A percentile compares a stretch with the other conserved stretches of the same genome.
These are phyloP conservation scores for Retiboletus flavoniger DNA, from an alignment of 1,284 basidiomycete genomes.

Conservation along the genomic window DNA sequence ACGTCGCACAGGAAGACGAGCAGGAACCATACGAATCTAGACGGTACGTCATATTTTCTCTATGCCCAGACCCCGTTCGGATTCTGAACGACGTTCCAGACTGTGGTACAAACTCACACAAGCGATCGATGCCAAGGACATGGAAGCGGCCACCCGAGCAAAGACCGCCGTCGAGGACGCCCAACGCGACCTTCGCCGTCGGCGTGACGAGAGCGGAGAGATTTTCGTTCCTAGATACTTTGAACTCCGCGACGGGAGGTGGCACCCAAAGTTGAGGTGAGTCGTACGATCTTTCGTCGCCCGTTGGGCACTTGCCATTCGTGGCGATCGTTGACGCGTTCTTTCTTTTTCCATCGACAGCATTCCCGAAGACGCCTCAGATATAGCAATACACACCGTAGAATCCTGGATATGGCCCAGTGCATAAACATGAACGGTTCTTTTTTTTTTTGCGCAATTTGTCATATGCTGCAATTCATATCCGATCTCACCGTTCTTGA, in stretches of 20 bases:
- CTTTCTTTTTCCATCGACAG: slow-evolving; percentile 39
- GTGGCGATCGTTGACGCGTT: neutral
- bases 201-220: slow-evolving; percentile 74
- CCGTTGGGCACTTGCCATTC: neutral
- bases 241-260: slow-evolving; percentile 70
- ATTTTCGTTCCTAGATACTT: slow-evolving; percentile 79
- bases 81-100: slow-evolving; percentile 36
- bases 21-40: slow-evolving; percentile 92
- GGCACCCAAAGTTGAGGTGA: slow-evolving; percentile 79
- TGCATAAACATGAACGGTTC: slow-evolving; percentile 23
- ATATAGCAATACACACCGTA: slow-evolving; percentile 59
- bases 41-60: slow-evolving; percentile 45
- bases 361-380: slow-evolving; percentile 61
- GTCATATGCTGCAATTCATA: slow-evolving; percentile 17
- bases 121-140: slow-evolving; percentile 86
- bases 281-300: slow-evolving; percentile 20
- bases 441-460: neutral
- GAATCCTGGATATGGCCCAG: slow-evolving; percentile 61
- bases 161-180: slow-evolving; percentile 92
- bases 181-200: slow-evolving; percentile 80
- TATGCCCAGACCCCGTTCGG: neutral
- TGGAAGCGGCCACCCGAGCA: slow-evolving; percentile 90
- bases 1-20: slow-evolving; percentile 78
- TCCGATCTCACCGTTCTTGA: slow-evolving; percentile 6
- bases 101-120: slow-evolving; percentile 86